These are phyloP conservation scores for Hypsizygus ulmarius DNA, from an alignment of 1,284 basidiomycete genomes.

Conservation along the genomic window DNA sequence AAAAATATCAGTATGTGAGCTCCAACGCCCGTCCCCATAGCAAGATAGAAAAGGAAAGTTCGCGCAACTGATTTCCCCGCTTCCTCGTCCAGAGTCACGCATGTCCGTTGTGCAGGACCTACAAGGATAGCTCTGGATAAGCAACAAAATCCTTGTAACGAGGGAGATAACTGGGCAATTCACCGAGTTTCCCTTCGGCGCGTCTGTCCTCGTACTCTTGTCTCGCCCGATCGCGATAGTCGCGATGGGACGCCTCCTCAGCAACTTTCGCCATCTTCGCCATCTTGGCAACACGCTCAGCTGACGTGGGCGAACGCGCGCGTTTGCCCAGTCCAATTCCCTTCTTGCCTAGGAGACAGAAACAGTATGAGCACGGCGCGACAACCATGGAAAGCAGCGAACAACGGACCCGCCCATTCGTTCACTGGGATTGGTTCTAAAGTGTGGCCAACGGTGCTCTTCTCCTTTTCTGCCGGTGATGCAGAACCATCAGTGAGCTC, in stretches of 20 bases:
- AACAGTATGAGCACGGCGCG: slow-evolving; percentile 8
- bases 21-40: slow-evolving; percentile 3
- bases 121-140: slow-evolving; percentile 8
- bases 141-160: slow-evolving; percentile 1
- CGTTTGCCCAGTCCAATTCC: slow-evolving; percentile 76
- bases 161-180: slow-evolving; percentile 13
- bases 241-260: slow-evolving; percentile 52
- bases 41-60: slow-evolving; percentile 5
- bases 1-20: background rate
- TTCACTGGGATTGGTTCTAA: slow-evolving; percentile 65
- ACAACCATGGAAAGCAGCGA: slow-evolving; percentile 21
- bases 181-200: slow-evolving; percentile 61
- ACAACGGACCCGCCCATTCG: slow-evolving; percentile 66
- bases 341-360: slow-evolving; percentile 53
- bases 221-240: slow-evolving; percentile 64
- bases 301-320: slow-evolving; percentile 55
- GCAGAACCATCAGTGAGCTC: slow-evolving; percentile 3
- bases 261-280: slow-evolving; percentile 52
- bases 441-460: slow-evolving; percentile 36
- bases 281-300: slow-evolving; percentile 70
- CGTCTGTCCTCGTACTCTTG: slow-evolving; percentile 71
- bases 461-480: slow-evolving; percentile 11
- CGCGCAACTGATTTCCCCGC: slow-evolving; percentile 57
- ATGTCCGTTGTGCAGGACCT: slow-evolving; percentile 67
- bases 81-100: slow-evolving; percentile 68